A percentile compares a stretch with the other conserved stretches of the same genome.
Conservation (phyloP, 2,329 filamentous ascomycete genomes). For the Zalaria obscura region DNA sequence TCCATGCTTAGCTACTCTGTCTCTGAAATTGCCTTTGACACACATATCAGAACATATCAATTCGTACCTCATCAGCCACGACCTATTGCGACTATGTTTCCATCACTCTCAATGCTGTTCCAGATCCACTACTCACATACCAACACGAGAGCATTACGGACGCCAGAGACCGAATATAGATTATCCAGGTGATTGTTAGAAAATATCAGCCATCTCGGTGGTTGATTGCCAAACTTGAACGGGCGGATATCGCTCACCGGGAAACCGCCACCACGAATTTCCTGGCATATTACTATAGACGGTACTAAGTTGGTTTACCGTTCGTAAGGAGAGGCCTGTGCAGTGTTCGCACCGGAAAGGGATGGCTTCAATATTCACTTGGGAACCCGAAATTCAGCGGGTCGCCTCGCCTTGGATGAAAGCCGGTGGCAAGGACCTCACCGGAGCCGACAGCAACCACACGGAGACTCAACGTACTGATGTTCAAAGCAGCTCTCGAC, state of each 20-base stretch:
- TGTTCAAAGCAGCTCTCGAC: neutral
- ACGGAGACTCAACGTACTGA: neutral
- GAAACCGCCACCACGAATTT: too few species aligned
- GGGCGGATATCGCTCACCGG: too few species aligned
- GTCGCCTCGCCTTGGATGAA: conserved; percentile 80
- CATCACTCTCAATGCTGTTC: conserved; percentile 31
- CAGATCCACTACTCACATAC: conserved; percentile 36
- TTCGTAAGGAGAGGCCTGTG: too few species aligned
- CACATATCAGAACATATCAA: neutral
- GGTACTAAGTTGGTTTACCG: too few species aligned
- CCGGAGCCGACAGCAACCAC: neutral
- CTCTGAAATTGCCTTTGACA: neutral
- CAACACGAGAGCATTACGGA: conserved; percentile 31
- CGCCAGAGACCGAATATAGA: conserved; percentile 1
- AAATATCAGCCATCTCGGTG: too few species aligned
- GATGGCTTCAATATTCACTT: conserved; percentile 96
- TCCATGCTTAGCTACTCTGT: too few species aligned
- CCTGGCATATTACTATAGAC: too few species aligned
- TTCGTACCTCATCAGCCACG: too few species aligned
- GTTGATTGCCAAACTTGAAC: too few species aligned
- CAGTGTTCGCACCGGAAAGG: neutral
- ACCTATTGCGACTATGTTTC: conserved; percentile 33
- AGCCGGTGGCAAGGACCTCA: neutral
- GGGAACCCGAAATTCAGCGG: conserved; percentile 71
- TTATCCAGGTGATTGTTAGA: too few species aligned